Conservation (phyloP, 768 basidiomycete species). For the Suillus clintonianus region DNA sequence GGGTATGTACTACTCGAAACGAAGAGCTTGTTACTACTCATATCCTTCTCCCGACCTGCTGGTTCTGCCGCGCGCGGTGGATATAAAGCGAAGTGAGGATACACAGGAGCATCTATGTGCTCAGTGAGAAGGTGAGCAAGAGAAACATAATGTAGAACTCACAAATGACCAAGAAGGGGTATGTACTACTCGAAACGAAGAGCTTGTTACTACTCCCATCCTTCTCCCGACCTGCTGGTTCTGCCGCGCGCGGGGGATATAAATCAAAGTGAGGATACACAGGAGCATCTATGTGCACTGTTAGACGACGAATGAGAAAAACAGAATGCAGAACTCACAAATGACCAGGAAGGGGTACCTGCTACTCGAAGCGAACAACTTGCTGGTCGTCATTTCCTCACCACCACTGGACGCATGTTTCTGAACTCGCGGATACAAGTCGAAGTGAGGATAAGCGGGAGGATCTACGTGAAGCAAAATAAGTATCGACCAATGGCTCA, state of each 20-base stretch:
- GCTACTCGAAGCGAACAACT: background rate
- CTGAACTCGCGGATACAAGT: conserved; percentile 29
- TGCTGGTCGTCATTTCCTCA: background rate
- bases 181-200: background rate
- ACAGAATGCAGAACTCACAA: conserved; percentile 10
- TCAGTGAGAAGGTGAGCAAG: background rate
- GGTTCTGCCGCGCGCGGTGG: background rate
- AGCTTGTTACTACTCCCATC: background rate
- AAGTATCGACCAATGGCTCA: background rate
- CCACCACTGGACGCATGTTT: background rate
- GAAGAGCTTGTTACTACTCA: background rate
- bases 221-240: background rate
- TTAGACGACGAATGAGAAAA: background rate
- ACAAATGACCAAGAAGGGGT: conserved; percentile 17
- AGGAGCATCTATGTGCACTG: conserved; percentile 12
- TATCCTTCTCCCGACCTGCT: background rate
- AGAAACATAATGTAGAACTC: background rate
- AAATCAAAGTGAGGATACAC: conserved; percentile 21
- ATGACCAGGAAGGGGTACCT: conserved; percentile 16
- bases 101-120: conserved; percentile 16
- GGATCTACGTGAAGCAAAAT: conserved; percentile 13
- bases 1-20: conserved; percentile 9
- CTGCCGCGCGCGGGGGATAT: conserved; percentile 1
- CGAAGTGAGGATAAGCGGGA: conserved; percentile 32
- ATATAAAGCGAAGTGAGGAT: conserved; percentile 18